Conservation (phyloP, 2,329 filamentous ascomycete species). For the Trichoderma guizhouense region DNA sequence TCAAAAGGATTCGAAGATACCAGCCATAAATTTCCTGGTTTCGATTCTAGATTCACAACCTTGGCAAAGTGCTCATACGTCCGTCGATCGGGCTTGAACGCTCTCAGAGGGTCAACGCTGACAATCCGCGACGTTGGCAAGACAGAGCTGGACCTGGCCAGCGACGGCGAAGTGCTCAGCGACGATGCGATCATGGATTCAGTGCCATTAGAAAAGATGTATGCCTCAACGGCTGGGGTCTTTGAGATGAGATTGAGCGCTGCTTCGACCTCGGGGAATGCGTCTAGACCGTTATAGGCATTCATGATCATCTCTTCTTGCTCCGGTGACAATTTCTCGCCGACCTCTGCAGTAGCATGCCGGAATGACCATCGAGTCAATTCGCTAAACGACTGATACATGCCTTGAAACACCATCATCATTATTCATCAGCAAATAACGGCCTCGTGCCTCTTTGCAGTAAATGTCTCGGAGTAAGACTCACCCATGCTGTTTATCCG, state of each 20-base stretch:
- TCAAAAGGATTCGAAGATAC: constrained; percentile 74
- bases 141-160: constrained; percentile 44
- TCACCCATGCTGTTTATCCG: constrained; percentile 71
- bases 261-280: constrained; percentile 61
- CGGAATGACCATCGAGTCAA: constrained; percentile 60
- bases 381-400: constrained; percentile 49
- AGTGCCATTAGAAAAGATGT: constrained; percentile 71
- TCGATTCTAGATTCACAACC: constrained; percentile 44
- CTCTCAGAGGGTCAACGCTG: constrained; percentile 56
- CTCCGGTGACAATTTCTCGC: constrained; percentile 40
- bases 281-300: constrained; percentile 61
- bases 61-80: constrained; percentile 59
- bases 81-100: constrained; percentile 63
- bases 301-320: constrained; percentile 54
- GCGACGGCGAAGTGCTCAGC: constrained; percentile 53
- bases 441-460: background rate
- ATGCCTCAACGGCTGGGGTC: constrained; percentile 44
- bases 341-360: constrained; percentile 61
- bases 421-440: background rate
- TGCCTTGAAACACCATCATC: constrained; percentile 39
- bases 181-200: constrained; percentile 59
- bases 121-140: constrained; percentile 49
- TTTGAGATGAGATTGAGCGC: constrained; percentile 48
- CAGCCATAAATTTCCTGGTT: constrained; percentile 58
- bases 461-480: constrained; percentile 20